A percentile compares a stretch with the other conserved stretches of the same genome.
Conservation (phyloP, 305 asterid species). For the Salvia sclarea region DNA sequence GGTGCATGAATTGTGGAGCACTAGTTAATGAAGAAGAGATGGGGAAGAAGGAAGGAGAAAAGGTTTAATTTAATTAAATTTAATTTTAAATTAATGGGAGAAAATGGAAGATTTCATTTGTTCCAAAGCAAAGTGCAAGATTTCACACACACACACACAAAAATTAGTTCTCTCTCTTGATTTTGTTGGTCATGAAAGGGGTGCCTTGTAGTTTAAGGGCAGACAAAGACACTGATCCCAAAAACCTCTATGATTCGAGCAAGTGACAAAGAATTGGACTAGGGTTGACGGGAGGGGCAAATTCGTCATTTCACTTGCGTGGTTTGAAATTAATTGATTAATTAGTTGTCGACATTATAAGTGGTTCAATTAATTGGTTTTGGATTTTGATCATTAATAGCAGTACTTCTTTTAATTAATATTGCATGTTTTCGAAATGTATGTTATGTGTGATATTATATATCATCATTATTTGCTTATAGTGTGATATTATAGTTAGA, state of each 20-base stretch:
- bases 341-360: no score
- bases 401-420: no score
- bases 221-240: slow-evolving; percentile 61
- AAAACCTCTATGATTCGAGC: slow-evolving; percentile 41
- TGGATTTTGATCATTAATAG: background rate
- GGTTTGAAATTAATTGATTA: background rate
- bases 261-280: slow-evolving; percentile 29
- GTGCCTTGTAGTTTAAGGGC: slow-evolving; percentile 54
- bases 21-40: slow-evolving; percentile 14
- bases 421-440: no score
- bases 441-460: no score
- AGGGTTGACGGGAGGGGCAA: slow-evolving; percentile 41
- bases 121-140: slow-evolving; percentile 41
- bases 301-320: background rate
- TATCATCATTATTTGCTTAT: no score
- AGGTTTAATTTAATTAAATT: no score
- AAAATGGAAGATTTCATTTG: no score
- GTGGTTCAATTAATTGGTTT: background rate
- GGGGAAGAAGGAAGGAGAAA: slow-evolving; percentile 39
- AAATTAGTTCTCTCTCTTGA: slow-evolving; percentile 35
- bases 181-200: slow-evolving; percentile 57
- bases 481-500: no score
- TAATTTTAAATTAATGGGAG: no score
- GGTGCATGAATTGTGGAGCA: slow-evolving; percentile 46
- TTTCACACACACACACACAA: slow-evolving; percentile 3